Evolutionary conservation across 495 filamentous ascomycete species (phyloP).

Genomic region (Neurospora africana): DNA sequence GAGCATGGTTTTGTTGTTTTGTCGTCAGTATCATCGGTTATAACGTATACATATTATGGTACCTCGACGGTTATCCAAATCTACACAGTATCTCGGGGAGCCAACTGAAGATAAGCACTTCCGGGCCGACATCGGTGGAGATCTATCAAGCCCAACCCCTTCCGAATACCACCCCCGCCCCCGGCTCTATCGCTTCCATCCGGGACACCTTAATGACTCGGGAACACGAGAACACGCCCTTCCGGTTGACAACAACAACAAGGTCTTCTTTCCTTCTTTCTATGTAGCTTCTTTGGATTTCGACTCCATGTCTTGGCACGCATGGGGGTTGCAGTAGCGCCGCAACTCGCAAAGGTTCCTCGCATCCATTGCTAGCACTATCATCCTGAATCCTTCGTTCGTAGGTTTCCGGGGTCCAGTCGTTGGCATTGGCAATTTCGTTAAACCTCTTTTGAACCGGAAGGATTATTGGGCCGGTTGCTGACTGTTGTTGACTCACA

Average conservation of each 20-base stretch:
- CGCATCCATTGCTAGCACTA: neutral
- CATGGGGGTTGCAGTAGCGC: neutral
- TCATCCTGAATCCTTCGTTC: neutral
- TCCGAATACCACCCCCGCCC: neutral
- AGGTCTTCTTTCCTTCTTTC: neutral
- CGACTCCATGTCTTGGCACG: neutral
- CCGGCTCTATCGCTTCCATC: neutral
- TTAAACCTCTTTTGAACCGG: neutral
- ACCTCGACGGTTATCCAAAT: neutral
- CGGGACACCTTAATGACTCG: neutral
- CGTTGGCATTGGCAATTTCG: neutral
- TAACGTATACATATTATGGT: neutral
- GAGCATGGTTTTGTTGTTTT: neutral
- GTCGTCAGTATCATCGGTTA: neutral
- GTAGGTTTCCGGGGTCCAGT: neutral
- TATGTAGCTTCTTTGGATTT: neutral
- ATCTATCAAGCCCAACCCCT: neutral
- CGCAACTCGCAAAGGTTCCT: neutral
- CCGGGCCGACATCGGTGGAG: neutral
- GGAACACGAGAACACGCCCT: neutral
- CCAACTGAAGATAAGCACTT: neutral
- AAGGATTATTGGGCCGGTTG: neutral
- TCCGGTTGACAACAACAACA: neutral
- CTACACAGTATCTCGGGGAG: neutral
- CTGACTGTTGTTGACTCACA: neutral